Evolutionary conservation across 495 filamentous ascomycete genomes (phyloP).

Genomic region (Thermothielavioides terrestris): DNA sequence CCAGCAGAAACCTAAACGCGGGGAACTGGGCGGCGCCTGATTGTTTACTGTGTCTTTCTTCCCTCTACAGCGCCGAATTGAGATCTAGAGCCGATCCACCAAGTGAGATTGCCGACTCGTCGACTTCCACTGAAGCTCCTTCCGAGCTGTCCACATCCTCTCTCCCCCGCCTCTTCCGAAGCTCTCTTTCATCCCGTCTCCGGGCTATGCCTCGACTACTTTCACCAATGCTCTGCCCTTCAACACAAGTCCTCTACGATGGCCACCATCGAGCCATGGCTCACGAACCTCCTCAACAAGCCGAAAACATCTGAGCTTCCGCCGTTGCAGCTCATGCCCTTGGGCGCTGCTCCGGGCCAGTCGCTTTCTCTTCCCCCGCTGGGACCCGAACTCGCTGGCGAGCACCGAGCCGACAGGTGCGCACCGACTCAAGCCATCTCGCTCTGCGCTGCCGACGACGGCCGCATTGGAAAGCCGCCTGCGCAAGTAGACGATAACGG

Average conservation of each 20-base stretch:
- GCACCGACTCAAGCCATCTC: conserved; percentile 30
- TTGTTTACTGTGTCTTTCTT: too few species aligned
- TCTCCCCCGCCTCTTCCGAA: background rate
- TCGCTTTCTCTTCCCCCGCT: conserved; percentile 37
- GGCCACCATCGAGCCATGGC: conserved; percentile 51
- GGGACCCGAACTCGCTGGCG: conserved; percentile 29
- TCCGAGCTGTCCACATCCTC: background rate
- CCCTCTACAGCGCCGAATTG: too few species aligned
- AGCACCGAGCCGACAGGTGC: conserved; percentile 29
- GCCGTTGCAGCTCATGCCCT: conserved; percentile 34
- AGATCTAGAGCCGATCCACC: too few species aligned
- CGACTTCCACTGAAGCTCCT: too few species aligned
- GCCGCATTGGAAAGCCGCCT: conserved; percentile 8
- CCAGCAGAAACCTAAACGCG: too few species aligned
- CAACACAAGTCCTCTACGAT: conserved; percentile 32
- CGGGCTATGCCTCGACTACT: conserved; percentile 6
- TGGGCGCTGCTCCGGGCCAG: conserved; percentile 20
- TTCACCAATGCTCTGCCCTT: conserved; percentile 28
- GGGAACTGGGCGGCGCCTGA: too few species aligned
- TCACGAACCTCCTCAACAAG: conserved; percentile 50
- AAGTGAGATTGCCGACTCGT: too few species aligned
- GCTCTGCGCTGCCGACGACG: conserved; percentile 27
- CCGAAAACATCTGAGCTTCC: conserved; percentile 36
- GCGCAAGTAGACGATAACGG: conserved; percentile 6
- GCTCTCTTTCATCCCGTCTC: background rate